Evolutionary conservation across 345 rosid species (phyloP), one percentile per base, ranked within the genome.

Genomic region (Ceriops tagal): DNA sequence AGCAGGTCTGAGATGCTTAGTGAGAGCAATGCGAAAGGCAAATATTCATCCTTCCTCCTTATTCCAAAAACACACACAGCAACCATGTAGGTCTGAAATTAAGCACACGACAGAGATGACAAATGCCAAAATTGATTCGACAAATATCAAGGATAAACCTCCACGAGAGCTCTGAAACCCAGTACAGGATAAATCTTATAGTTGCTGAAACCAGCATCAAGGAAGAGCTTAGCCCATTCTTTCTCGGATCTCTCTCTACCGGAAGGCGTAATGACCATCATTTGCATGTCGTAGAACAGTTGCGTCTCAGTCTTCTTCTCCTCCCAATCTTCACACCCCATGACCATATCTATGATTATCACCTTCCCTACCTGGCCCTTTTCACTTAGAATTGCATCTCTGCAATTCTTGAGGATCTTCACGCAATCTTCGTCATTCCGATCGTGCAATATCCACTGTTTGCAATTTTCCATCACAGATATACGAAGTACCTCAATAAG

Each of bases 381-480:
- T 3, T 37, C 64, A 2, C 34, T 52, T 39, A 0, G 0, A 16
- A 61, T 5, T 27, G 77, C 77, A 8, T 73, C 71, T 18, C 61
- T 73, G 62, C 77, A 73, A 1, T 28, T 31, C 67, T 61, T 10
- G 3, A 73, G 62, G 11, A 73, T 31, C 21, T 37, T 73, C 13
- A 67, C 20, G 27, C 76, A 24, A 24, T 24, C 24, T 24, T 24
- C 24, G 24, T 24, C 24, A 28, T 51, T 8, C 56, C 64, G 39
- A 6, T 53, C 22, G 39, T 73, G 77, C 32, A 52, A 35, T 61
- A 73, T 21, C 62, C 37, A 60, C 71, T 73, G 28, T 6, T n/a
- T 26, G 27, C 1, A 22, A 55, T 55, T 59, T 0, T 0, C 7
- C 6, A 32, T 32, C 8, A 8, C 3, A 26, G 13, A 4, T 11